Evolutionary conservation across 108 stramenopile genomes (phyloP).

Genomic region (Fragilariopsis cylindrus): DNA sequence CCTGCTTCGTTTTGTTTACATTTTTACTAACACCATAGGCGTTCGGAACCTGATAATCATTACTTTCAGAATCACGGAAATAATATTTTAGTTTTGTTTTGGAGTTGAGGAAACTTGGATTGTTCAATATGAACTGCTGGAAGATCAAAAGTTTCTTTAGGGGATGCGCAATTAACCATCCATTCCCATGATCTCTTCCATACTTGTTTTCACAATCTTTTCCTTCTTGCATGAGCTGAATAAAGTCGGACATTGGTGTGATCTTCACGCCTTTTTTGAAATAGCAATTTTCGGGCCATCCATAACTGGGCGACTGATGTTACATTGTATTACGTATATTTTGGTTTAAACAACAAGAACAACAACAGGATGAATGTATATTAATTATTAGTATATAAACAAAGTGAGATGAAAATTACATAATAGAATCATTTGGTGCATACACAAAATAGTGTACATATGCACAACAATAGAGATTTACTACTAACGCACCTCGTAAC

Average conservation of each 20-base stretch:
- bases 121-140: slow-evolving; percentile 61
- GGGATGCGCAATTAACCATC: slow-evolving; percentile 74
- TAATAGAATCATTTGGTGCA: too few species aligned
- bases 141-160: slow-evolving; percentile 70
- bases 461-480: too few species aligned
- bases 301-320: slow-evolving; percentile 40
- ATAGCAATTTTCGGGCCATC: slow-evolving; percentile 53
- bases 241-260: slow-evolving; percentile 53
- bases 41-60: neutral
- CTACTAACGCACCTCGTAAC: slow-evolving; percentile 40
- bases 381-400: too few species aligned
- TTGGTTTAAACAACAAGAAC: too few species aligned
- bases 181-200: slow-evolving; percentile 78
- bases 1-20: neutral
- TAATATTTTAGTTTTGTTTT: slow-evolving; percentile 25
- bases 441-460: too few species aligned
- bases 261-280: slow-evolving; percentile 53
- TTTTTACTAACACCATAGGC: slow-evolving; percentile 2
- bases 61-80: neutral
- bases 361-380: too few species aligned
- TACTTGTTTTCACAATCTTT: slow-evolving; percentile 57
- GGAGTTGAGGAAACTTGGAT: slow-evolving; percentile 37
- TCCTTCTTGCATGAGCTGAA: slow-evolving; percentile 54
- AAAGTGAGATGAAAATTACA: too few species aligned
- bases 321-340: too few species aligned